These are phyloP conservation scores for Corymbia citriodora DNA, from an alignment of 441 rosid genomes.

Conservation along the genomic window DNA sequence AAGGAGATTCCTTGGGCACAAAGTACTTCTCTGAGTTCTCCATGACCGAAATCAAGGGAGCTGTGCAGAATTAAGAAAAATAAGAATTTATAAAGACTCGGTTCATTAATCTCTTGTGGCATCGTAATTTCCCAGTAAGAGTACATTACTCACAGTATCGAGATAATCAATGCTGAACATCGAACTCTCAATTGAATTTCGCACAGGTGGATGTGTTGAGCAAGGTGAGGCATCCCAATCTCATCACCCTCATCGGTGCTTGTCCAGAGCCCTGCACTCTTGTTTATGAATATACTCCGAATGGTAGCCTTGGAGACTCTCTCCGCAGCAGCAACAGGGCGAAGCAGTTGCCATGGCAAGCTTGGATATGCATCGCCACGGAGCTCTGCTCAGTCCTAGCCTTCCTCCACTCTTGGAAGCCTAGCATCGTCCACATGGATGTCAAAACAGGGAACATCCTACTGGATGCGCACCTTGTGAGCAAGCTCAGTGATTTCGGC, in stretches of 20 bases:
- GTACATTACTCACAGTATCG: not conserved
- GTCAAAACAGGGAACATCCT: constrained; percentile 80
- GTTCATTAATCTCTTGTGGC: not conserved
- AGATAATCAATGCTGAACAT: not conserved
- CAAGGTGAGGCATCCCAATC: constrained; percentile 85
- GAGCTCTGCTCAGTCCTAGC: constrained; percentile 82
- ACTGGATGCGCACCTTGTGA: constrained; percentile 60
- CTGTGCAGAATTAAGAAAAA: not conserved
- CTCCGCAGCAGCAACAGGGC: constrained; percentile 66
- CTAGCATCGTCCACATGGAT: constrained; percentile 84
- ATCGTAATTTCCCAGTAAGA: not conserved
- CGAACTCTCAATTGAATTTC: not conserved
- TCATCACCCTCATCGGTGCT: constrained; percentile 77
- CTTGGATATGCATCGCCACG: constrained; percentile 63
- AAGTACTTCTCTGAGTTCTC: no score
- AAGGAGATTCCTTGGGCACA: no score
- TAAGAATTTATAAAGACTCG: not conserved
- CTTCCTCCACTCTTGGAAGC: constrained; percentile 79
- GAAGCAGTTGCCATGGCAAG: constrained; percentile 78
- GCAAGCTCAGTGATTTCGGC: constrained; percentile 86
- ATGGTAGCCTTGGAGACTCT: constrained; percentile 92
- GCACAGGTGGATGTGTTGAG: constrained; percentile 78
- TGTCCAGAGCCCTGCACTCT: constrained; percentile 90
- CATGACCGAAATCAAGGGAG: no score
- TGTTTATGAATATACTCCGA: constrained; percentile 75